Percentiles rank a stretch among this genome's conserved stretches.
These are phyloP conservation scores for Lentinula sp. DNA, from an alignment of 768 basidiomycete genomes.

Conservation along the genomic window DNA sequence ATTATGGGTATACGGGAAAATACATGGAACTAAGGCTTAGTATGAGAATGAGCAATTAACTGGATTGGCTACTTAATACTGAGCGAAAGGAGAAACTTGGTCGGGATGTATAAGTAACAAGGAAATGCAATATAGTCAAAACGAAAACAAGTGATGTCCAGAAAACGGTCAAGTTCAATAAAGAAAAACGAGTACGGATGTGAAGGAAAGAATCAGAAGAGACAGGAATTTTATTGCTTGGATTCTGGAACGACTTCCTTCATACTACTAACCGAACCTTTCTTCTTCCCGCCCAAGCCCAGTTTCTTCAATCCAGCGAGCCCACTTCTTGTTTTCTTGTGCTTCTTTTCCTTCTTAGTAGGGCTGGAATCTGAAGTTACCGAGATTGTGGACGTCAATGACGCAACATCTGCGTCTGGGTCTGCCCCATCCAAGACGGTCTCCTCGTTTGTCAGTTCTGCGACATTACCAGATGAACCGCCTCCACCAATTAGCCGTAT, in stretches of 20 bases:
- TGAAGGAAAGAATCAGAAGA: not conserved
- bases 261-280: conserved; percentile 41
- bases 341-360: conserved; percentile 34
- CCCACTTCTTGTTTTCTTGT: conserved; percentile 51
- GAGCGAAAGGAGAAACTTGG: not conserved
- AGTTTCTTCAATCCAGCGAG: conserved; percentile 52
- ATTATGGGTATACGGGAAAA: conserved; percentile 2
- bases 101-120: not conserved
- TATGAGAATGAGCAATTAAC: not conserved
- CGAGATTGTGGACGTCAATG: conserved; percentile 28
- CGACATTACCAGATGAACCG: conserved; percentile 32
- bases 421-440: conserved; percentile 24
- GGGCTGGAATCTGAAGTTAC: conserved; percentile 15
- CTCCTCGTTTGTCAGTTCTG: conserved; percentile 18
- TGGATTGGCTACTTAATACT: conserved; percentile 2
- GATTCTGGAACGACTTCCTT: conserved; percentile 25
- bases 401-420: conserved; percentile 29
- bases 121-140: not conserved
- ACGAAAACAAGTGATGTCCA: conserved; percentile 2
- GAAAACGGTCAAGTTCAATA: not conserved
- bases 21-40: not conserved
- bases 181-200: not conserved
- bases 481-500: conserved; percentile 57
- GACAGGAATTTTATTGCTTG: conserved; percentile 5
- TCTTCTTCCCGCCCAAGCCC: conserved; percentile 43